These are phyloP conservation scores for Eucalyptus virginea DNA, from an alignment of 345 rosid species.

Conservation along the genomic window DNA sequence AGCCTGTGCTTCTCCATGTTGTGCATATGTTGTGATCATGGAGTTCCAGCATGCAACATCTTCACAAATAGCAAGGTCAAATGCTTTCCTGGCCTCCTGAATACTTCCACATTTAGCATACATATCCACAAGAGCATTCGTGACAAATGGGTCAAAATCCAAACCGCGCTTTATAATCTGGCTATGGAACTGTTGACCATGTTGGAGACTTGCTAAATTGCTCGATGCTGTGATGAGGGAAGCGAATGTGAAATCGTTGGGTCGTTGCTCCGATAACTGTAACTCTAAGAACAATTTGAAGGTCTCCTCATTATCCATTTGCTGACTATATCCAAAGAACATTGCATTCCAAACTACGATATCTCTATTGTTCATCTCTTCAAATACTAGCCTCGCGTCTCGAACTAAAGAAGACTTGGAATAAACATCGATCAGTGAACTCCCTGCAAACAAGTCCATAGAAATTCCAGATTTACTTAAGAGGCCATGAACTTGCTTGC, in stretches of 20 bases:
- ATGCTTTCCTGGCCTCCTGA: slow-evolving; percentile 32
- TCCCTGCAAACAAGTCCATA: slow-evolving; percentile 32
- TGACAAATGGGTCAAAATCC: slow-evolving; percentile 32
- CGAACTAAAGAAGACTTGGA: slow-evolving; percentile 33
- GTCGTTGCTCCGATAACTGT: slow-evolving; percentile 30
- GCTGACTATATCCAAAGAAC: slow-evolving; percentile 55
- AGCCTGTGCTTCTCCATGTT: slow-evolving; percentile 47
- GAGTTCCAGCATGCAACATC: slow-evolving; percentile 66
- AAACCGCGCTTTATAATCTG: slow-evolving; percentile 38
- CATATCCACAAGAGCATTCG: slow-evolving; percentile 55
- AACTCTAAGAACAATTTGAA: slow-evolving; percentile 40
- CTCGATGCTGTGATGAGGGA: slow-evolving; percentile 47
- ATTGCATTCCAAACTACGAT: slow-evolving; percentile 74
- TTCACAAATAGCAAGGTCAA: slow-evolving; percentile 18
- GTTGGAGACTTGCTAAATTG: slow-evolving; percentile 47
- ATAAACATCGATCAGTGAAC: slow-evolving; percentile 59
- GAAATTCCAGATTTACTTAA: slow-evolving; percentile 39
- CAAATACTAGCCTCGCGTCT: slow-evolving; percentile 57
- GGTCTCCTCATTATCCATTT: slow-evolving; percentile 49
- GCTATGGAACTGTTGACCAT: slow-evolving; percentile 55
- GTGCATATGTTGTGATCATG: slow-evolving; percentile 45
- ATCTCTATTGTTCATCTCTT: slow-evolving; percentile 51
- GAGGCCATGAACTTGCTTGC: slow-evolving; percentile 62
- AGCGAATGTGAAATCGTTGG: slow-evolving; percentile 55
- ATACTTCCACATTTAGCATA: slow-evolving; percentile 71